A percentile compares a stretch with the other conserved stretches of the same genome.
Conservation (phyloP, 352 stramenopile species). For the Phytophthora podocarpi region DNA sequence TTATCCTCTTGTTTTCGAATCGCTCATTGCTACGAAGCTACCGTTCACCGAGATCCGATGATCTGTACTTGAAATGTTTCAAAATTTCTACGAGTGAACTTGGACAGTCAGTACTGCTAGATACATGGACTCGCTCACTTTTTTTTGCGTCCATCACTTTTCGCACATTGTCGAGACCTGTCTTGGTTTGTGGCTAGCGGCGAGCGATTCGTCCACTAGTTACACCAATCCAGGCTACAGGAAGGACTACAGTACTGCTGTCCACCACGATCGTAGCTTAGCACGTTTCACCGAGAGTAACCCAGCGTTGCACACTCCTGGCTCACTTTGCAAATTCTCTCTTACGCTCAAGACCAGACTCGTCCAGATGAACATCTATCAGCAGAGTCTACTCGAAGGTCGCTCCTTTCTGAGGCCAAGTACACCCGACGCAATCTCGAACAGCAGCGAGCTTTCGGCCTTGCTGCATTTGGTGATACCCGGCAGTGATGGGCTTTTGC, state of each 20-base stretch:
- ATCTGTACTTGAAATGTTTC: too few species aligned
- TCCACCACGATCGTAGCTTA: not conserved
- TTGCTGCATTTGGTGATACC: conserved; percentile 39
- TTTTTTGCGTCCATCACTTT: conserved; percentile 10
- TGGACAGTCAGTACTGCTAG: too few species aligned
- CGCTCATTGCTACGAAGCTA: too few species aligned
- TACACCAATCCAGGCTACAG: not conserved
- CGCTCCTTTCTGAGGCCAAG: not conserved
- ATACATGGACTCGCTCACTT: conserved; percentile 7
- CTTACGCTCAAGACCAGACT: conserved; percentile 12
- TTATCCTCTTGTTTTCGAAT: too few species aligned
- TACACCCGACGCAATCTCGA: not conserved
- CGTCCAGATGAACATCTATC: conserved; percentile 26
- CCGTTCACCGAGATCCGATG: too few species aligned
- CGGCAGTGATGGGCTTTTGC: not conserved
- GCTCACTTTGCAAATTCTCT: conserved; percentile 37
- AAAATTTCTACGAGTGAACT: too few species aligned
- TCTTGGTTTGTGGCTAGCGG: conserved; percentile 15
- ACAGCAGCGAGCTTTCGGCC: conserved; percentile 11
- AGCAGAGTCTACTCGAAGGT: not conserved
- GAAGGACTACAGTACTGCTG: too few species aligned
- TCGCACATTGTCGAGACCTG: conserved; percentile 9
- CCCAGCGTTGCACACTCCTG: not conserved
- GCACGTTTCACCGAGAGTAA: conserved; percentile 2
- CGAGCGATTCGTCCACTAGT: too few species aligned